These are phyloP conservation scores for Citrus australasica DNA, from an alignment of 345 rosid genomes.

Conservation along the genomic window DNA sequence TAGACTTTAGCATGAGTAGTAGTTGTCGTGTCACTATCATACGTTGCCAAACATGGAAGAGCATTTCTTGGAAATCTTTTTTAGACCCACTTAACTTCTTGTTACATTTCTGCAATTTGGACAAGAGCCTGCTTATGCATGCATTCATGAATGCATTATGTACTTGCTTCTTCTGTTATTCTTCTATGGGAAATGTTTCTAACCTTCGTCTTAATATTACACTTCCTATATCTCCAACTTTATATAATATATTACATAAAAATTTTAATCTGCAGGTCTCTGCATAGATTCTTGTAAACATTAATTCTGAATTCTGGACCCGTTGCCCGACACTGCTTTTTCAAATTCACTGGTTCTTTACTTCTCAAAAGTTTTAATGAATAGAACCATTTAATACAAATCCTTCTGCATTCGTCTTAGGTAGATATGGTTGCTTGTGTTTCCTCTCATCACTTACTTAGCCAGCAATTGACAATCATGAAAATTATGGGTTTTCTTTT, in stretches of 20 bases:
- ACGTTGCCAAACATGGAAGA: constrained; percentile 23
- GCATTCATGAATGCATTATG: constrained; percentile 18
- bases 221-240: neutral
- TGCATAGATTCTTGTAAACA: neutral
- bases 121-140: constrained; percentile 19
- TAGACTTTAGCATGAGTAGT: constrained; percentile 39
- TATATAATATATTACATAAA: neutral
- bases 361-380: neutral
- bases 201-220: neutral
- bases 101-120: constrained; percentile 18
- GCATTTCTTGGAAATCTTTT: constrained; percentile 23
- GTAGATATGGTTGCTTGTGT: neutral
- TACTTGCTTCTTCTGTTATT: constrained; percentile 15
- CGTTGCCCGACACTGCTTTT: constrained; percentile 5
- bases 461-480: neutral
- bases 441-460: neutral
- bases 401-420: neutral
- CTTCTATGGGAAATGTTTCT: constrained; percentile 18
- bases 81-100: constrained; percentile 17
- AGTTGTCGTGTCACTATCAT: constrained; percentile 48
- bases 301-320: constrained; percentile 1
- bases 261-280: neutral
- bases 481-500: constrained; percentile 14
- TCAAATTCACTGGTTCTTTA: neutral
- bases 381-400: constrained; percentile 5